phyloP scores from a whole-genome alignment of 192 early-diverging fungal genomes.

The Podila horticola region DNA sequence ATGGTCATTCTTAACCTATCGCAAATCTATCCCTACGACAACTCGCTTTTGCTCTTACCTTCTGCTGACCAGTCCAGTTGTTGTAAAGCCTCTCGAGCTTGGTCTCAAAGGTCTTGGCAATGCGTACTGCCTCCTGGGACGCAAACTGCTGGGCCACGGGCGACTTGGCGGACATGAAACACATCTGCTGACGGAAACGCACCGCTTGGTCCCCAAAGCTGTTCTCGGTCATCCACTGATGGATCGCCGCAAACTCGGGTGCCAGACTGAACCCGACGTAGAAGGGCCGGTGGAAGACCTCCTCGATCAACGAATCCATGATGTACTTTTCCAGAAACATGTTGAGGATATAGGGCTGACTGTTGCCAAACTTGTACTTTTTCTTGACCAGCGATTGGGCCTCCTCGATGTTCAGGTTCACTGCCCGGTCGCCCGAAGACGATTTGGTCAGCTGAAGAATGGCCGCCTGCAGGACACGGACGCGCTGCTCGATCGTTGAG shows the following conservation, averaged over 20 bases:
- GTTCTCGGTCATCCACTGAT: constrained; percentile 50
- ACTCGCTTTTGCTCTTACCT: constrained; percentile 12
- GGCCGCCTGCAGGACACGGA: constrained; percentile 48
- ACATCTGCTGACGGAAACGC: constrained; percentile 55
- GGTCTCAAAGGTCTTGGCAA: constrained; percentile 33
- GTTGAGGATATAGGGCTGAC: constrained; percentile 50
- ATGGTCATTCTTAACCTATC: too few relatives aligned
- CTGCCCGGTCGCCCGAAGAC: constrained; percentile 41
- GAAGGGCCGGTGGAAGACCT: constrained; percentile 53
- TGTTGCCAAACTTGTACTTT: constrained; percentile 49
- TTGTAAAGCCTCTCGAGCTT: constrained; percentile 45
- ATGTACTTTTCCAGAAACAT: constrained; percentile 64
- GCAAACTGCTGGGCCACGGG: constrained; percentile 25
- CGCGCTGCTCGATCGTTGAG: constrained; percentile 46
- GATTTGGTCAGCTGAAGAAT: constrained; percentile 49
- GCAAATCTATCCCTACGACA: too few relatives aligned
- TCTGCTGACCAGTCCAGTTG: constrained; percentile 45
- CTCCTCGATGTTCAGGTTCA: constrained; percentile 43
- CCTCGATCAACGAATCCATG: constrained; percentile 59
- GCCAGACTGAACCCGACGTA: constrained; percentile 52
- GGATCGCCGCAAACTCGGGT: constrained; percentile 26
- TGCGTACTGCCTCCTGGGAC: constrained; percentile 13
- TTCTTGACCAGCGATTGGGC: constrained; percentile 39
- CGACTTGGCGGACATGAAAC: constrained; percentile 48
- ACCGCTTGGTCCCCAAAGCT: constrained; percentile 45